Base-by-base conservation (phyloP, 2,329 filamentous ascomycete genomes). In the Epicoccum sorghinum region DNA sequence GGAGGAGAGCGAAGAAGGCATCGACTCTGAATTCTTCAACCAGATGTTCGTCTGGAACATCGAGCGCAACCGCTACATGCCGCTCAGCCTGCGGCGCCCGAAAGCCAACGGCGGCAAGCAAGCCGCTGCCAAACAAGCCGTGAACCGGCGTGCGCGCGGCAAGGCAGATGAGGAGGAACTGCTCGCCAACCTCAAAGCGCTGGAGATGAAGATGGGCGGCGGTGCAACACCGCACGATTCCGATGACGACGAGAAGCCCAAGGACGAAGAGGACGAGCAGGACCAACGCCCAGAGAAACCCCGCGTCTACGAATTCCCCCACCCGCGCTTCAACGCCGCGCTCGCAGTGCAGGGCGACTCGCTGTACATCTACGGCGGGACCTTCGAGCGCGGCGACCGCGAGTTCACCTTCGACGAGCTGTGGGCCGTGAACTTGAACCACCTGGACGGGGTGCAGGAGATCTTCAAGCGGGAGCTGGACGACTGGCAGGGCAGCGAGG, bases 1-100 rank as follows among this genome's bases (percentile, higher is more conserved):
- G 0, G 91, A 96, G 73, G 85, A 93, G 71, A 93, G 86, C 60
- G 93, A 96, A 71, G 95, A 99, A 73, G 92, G 90, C 3, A 96
- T 99, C 62, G 93, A 99, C 49, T 96, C 91, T 70, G 93, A 97
- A 73, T 99, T 99, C 77, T 99, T 98, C 79, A 93, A 97, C 66
- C 85, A 88, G 51, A 77, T 98, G 23, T 96, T 90, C 68, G 90
- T 93, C 4, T 98, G 93, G 91, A 97, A 96, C 69, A 87, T 96
- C 59, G 95, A 98, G 68, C 86, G 93, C 55, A 99, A 99, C 72
- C 84, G 95, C 7, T 98, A 96, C 78, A 97, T 98, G 79, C 90
- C 89, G 2, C 80, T 98, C 39, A 79, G 80, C 8, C 79, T 98
- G 40, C 83, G 93, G 47, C 90, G 91, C 64, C 85, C 91, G 2